Evolutionary conservation across 768 basidiomycete species (phyloP).

Genomic region (Coprinopsis marcescibilis): DNA sequence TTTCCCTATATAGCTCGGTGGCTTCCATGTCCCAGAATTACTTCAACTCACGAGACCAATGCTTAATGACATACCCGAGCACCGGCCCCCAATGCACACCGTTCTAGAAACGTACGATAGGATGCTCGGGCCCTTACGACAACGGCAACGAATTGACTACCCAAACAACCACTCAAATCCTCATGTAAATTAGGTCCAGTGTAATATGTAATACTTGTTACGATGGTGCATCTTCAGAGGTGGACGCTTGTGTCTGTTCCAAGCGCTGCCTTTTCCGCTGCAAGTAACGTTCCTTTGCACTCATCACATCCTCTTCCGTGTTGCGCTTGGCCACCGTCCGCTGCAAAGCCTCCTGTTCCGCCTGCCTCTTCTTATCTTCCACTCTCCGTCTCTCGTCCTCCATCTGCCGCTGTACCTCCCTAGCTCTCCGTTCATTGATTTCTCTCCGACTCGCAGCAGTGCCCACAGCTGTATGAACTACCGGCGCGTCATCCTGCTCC

Average conservation of each 20-base stretch:
- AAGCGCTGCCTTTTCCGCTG: slow-evolving; percentile 75
- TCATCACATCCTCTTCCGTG: slow-evolving; percentile 64
- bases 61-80: slow-evolving; percentile 46
- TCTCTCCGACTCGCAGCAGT: slow-evolving; percentile 74
- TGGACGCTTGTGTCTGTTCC: slow-evolving; percentile 32
- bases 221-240: slow-evolving; percentile 8
- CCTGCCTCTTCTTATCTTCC: slow-evolving; percentile 47
- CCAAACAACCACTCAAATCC: slow-evolving; percentile 13
- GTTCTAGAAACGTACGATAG: slow-evolving; percentile 50
- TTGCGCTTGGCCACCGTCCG: slow-evolving; percentile 71
- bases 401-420: slow-evolving; percentile 76
- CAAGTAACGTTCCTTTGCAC: slow-evolving; percentile 68
- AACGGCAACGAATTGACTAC: slow-evolving; percentile 20
- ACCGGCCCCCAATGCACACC: slow-evolving; percentile 43
- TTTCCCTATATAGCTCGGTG: slow-evolving; percentile 42
- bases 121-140: slow-evolving; percentile 37
- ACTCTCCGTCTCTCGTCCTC: slow-evolving; percentile 64
- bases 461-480: slow-evolving; percentile 78
- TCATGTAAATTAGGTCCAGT: neutral
- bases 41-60: slow-evolving; percentile 50
- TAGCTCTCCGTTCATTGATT: slow-evolving; percentile 76
- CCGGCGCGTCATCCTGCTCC: slow-evolving; percentile 22
- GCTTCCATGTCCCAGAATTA: slow-evolving; percentile 56
- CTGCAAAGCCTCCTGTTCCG: slow-evolving; percentile 60
- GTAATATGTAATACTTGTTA: neutral